These are phyloP conservation scores for Phyllosticta paracitricarpa DNA, from an alignment of 2,329 filamentous ascomycete species.

Conservation along the genomic window DNA sequence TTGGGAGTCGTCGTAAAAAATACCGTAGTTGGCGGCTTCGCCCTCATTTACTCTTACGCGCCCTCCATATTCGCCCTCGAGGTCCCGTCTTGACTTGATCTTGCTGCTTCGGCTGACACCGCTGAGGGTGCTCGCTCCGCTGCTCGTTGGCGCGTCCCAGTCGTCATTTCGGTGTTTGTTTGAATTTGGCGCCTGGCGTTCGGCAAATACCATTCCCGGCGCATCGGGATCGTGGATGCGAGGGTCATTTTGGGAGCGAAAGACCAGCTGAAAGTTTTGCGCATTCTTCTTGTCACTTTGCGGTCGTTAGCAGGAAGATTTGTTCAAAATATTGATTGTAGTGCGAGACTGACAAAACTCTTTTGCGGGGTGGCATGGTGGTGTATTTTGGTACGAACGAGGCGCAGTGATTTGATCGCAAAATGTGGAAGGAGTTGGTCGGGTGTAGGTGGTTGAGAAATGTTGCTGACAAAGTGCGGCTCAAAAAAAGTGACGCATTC, in stretches of 20 bases:
- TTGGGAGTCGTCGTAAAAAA: conserved; percentile 88
- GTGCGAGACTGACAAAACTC: background rate
- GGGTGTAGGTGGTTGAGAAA: conserved; percentile 2
- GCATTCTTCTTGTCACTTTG: conserved; percentile 77
- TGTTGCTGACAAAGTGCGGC: conserved; percentile 12
- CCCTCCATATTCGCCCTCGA: conserved; percentile 61
- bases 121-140: conserved; percentile 14
- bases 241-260: conserved; percentile 94
- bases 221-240: conserved; percentile 86
- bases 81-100: conserved; percentile 62
- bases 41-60: conserved; percentile 80
- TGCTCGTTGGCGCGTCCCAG: conserved; percentile 11
- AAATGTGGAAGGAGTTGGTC: conserved; percentile 3
- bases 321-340: background rate
- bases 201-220: conserved; percentile 84
- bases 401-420: background rate
- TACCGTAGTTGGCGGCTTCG: conserved; percentile 85
- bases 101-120: conserved; percentile 26
- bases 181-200: conserved; percentile 36
- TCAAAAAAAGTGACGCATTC: conserved; percentile 11
- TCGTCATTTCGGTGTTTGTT: conserved; percentile 8
- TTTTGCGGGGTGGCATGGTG: conserved; percentile 45
- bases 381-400: background rate
- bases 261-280: conserved; percentile 86
- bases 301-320: background rate